These are phyloP conservation scores for Hyaloscypha hepaticicola DNA, from an alignment of 495 filamentous ascomycete species.

Conservation along the genomic window DNA sequence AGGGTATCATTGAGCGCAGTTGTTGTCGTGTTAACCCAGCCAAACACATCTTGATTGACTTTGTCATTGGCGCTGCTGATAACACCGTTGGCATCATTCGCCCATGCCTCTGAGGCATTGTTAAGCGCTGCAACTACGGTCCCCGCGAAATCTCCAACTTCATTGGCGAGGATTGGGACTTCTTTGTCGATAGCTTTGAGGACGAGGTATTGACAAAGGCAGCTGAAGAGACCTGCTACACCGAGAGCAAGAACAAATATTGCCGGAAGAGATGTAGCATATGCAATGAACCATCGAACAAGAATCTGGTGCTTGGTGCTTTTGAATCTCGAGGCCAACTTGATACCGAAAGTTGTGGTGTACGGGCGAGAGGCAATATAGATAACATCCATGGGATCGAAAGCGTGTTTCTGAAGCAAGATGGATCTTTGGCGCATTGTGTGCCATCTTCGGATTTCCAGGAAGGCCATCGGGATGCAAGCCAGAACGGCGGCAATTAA, in stretches of 20 bases:
- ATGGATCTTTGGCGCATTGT: slow-evolving; percentile 66
- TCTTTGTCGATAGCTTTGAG: slow-evolving; percentile 70
- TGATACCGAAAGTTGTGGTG: slow-evolving; percentile 68
- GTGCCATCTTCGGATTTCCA: slow-evolving; percentile 78
- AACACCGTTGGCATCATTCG: slow-evolving; percentile 69
- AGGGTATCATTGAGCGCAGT: slow-evolving; percentile 81
- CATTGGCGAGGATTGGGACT: slow-evolving; percentile 67
- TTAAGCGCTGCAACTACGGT: slow-evolving; percentile 72
- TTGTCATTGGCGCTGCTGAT: slow-evolving; percentile 65
- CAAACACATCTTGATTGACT: slow-evolving; percentile 81
- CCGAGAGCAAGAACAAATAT: slow-evolving; percentile 86
- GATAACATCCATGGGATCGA: slow-evolving; percentile 83
- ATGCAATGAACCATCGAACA: slow-evolving; percentile 82
- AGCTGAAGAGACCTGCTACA: slow-evolving; percentile 79
- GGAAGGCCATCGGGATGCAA: slow-evolving; percentile 72
- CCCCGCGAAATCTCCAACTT: slow-evolving; percentile 81
- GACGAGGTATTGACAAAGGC: slow-evolving; percentile 81
- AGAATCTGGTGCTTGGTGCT: slow-evolving; percentile 66
- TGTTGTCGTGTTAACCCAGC: slow-evolving; percentile 85
- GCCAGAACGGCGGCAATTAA: slow-evolving; percentile 66
- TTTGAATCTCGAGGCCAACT: slow-evolving; percentile 65
- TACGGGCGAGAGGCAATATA: slow-evolving; percentile 83
- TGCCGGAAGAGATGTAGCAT: slow-evolving; percentile 79
- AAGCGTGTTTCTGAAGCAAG: slow-evolving; percentile 60
- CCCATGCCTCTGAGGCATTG: slow-evolving; percentile 75